Conservation (phyloP, 495 filamentous ascomycete species). For the Neurospora terricola region DNA sequence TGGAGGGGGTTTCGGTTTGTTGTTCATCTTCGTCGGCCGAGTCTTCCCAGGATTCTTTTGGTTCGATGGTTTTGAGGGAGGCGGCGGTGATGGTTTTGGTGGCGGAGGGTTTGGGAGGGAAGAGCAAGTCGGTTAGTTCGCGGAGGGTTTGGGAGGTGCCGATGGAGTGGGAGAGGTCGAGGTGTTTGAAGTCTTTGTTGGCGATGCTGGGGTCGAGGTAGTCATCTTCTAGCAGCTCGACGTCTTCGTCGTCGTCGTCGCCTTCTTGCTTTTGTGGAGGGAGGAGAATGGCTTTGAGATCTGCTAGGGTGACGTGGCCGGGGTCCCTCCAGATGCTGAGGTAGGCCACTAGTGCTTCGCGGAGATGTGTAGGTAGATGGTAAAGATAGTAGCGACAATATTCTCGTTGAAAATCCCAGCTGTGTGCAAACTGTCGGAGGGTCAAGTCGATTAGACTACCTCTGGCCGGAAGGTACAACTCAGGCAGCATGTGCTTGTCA, state of each 20-base stretch:
- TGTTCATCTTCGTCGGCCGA: conserved; percentile 29
- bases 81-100: not conserved
- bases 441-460: conserved; percentile 47
- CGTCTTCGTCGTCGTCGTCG: conserved; percentile 17
- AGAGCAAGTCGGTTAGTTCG: conserved; percentile 47
- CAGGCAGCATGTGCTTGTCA: conserved; percentile 24
- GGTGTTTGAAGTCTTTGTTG: conserved; percentile 42
- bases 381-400: conserved; percentile 60
- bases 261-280: conserved; percentile 21
- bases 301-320: conserved; percentile 33
- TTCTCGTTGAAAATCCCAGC: conserved; percentile 58
- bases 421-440: conserved; percentile 50
- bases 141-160: conserved; percentile 49
- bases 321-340: conserved; percentile 38
- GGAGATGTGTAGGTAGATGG: conserved; percentile 50
- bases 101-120: conserved; percentile 10
- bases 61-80: not conserved
- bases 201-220: conserved; percentile 17
- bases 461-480: conserved; percentile 24
- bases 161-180: conserved; percentile 57
- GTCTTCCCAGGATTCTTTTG: conserved; percentile 20
- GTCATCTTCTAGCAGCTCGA: conserved; percentile 10
- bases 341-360: conserved; percentile 53
- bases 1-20: not conserved
- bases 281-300: conserved; percentile 29